Percentiles rank a stretch among this genome's conserved stretches.
Conservation (phyloP, 345 rosid species). For the Rhodomyrtus tomentosa region DNA sequence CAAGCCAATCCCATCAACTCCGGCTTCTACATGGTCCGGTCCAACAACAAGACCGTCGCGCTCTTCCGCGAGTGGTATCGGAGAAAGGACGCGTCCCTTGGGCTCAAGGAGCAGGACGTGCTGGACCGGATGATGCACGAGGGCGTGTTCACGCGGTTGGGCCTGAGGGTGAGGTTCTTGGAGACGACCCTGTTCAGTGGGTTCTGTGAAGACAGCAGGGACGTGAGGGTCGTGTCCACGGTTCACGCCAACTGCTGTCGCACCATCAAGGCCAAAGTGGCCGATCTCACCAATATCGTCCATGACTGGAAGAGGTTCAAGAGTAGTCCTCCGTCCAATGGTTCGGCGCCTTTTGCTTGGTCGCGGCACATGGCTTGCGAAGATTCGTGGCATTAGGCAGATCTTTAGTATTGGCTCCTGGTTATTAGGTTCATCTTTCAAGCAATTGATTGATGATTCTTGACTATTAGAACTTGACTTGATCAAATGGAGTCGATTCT, state of each 20-base stretch:
- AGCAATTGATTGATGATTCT: neutral
- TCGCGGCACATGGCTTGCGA: neutral
- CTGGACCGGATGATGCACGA: conserved; percentile 23
- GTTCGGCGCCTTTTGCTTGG: conserved; percentile 1
- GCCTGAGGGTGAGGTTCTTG: conserved; percentile 28
- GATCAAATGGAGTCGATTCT: neutral
- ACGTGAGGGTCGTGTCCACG: conserved; percentile 34
- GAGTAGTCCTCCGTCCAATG: neutral
- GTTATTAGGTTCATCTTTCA: neutral
- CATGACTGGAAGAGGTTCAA: conserved; percentile 50
- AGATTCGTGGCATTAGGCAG: neutral
- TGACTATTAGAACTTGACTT: neutral
- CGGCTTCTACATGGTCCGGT: conserved; percentile 49
- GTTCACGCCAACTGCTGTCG: conserved; percentile 86
- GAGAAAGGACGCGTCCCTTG: conserved; percentile 28
- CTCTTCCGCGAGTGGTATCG: conserved; percentile 52
- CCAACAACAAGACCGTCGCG: conserved; percentile 51
- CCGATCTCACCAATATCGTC: conserved; percentile 38
- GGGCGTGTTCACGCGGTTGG: conserved; percentile 20
- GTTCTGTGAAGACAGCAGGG: conserved; percentile 50
- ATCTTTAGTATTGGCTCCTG: neutral
- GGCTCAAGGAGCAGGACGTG: conserved; percentile 71
- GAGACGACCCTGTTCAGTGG: conserved; percentile 56
- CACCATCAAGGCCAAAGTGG: conserved; percentile 45
- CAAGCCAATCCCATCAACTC: conserved; percentile 39